Base-by-base conservation (phyloP, 345 rosid species). In the Orychophragmus violaceus region DNA sequence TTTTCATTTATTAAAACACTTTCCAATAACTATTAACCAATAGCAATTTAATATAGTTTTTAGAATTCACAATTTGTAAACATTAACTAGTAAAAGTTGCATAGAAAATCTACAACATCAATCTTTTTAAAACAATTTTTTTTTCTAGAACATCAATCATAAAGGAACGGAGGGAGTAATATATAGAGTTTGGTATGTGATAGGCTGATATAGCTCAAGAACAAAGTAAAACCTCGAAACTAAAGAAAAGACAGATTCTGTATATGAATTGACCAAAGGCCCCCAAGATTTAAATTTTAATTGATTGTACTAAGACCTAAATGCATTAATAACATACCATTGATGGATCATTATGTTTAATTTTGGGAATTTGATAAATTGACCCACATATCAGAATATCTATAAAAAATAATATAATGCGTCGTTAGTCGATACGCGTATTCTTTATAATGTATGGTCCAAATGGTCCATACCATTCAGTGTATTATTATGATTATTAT, bases 221-320 rank as follows among this genome's bases (percentile, higher is more conserved):
- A 51, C 8, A 35, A 48, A 32, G 44, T 29, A 72, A 72, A 72
- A 66, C 76, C 76, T 55, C 64, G 59, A 72, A 72, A 72, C 70
- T 64, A 55, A 60, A 65, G 76, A 49, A 64, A 64, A 48, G 70
- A 71, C 39, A 62, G 32, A 21, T 25, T 25, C 16, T 18, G 1
- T 11, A n/a, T n/a, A n/a, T n/a, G n/a, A 21, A 62, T 32, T 62
- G 69, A 62, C 63, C 8, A 42, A 53, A 16, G 17, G 4, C 19
- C 67, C 66, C 45, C 19, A 0, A 5, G 3, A 22, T 23, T 21
- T 1, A 35, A 35, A 35, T 1, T 11, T n/a, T n/a, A n/a, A n/a
- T n/a, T n/a, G n/a, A n/a, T n/a, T n/a, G n/a, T n/a, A n/a, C n/a
- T n/a, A n/a, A n/a, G n/a, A n/a, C n/a, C n/a, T n/a, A n/a, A n/a